Percentiles rank a stretch among this genome's conserved stretches.
These are phyloP conservation scores for Lablab purpureus DNA, from an alignment of 306 rosid species.

Conservation along the genomic window DNA sequence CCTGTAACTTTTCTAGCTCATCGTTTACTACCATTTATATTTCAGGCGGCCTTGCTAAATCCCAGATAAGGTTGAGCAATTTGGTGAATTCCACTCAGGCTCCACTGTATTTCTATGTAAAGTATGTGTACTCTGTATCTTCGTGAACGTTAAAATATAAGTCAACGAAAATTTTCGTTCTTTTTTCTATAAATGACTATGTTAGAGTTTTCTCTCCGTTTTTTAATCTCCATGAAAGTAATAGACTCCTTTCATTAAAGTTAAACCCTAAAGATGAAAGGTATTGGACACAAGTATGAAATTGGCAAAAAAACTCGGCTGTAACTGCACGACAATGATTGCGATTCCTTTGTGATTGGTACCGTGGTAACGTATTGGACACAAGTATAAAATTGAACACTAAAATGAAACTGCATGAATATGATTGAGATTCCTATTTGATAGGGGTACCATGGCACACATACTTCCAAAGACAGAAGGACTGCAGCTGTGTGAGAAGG, in stretches of 20 bases:
- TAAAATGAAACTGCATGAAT: background rate
- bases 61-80: slow-evolving; percentile 38
- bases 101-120: slow-evolving; percentile 49
- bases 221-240: background rate
- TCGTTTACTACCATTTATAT: slow-evolving; percentile 27
- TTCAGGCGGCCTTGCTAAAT: slow-evolving; percentile 48
- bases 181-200: slow-evolving; percentile 27
- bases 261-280: slow-evolving; percentile 17
- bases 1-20: slow-evolving; percentile 18
- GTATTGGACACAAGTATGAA: background rate
- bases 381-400: background rate
- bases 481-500: slow-evolving; percentile 12
- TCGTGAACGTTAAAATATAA: slow-evolving; percentile 38
- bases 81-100: slow-evolving; percentile 55
- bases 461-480: slow-evolving; percentile 22
- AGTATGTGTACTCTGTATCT: slow-evolving; percentile 50
- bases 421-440: background rate
- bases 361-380: background rate
- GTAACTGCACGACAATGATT: slow-evolving; percentile 10
- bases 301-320: no score
- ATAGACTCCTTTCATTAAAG: background rate
- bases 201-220: background rate
- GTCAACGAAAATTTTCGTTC: background rate
- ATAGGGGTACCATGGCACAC: background rate
- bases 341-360: background rate